Base-by-base conservation (phyloP, 768 basidiomycete genomes). In the Candolleomyces eurysporus region DNA sequence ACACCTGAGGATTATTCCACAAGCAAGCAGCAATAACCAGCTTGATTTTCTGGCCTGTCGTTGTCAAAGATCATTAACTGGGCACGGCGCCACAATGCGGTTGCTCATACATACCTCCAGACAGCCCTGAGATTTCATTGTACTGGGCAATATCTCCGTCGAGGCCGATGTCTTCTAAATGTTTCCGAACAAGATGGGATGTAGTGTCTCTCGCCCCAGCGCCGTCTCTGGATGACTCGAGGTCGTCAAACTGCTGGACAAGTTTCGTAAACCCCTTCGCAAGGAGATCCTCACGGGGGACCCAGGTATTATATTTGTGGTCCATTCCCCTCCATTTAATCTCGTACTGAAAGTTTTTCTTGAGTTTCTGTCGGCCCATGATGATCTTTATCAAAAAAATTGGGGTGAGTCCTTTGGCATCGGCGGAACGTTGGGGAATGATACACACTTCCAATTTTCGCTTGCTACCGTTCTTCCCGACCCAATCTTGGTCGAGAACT, bases 81-180 rank as follows among this genome's bases (percentile, higher is more conserved):
- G 16, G 7, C 8, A 21, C 26, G 21, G 46, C 48, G 50, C 22
- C 40, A 32, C n/a, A 51, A 31, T 39, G 26, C 21, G 14, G 30
- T 13, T 5, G 26, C 14, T 22, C 11, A 21, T 17, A 64, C 78
- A 65, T 71, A 88, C 95, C 96, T 75, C 96, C 96, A 17, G 93
- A 96, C 49, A 98, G 78, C 43, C 96, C 96, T 40, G 86, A 85
- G 70, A 98, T 95, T 77, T 98, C 96, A 70, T 97, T 96, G 77
- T 98, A 98, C 75, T 97, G 94, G 11, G 96, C 96, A 62, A 98
- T 98, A 77, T 98, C 94, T 48, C 96, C 96, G 76, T 98, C 94
- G 43, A 98, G 82, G 40, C 96, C 96, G 65, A 98, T 93, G 66
- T 95, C 95, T 74, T 97, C 94, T 50, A 98, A 77, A 67, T 96